Conservation (phyloP, 192 early-diverging fungal genomes). For the Geranomyces variabilis region DNA sequence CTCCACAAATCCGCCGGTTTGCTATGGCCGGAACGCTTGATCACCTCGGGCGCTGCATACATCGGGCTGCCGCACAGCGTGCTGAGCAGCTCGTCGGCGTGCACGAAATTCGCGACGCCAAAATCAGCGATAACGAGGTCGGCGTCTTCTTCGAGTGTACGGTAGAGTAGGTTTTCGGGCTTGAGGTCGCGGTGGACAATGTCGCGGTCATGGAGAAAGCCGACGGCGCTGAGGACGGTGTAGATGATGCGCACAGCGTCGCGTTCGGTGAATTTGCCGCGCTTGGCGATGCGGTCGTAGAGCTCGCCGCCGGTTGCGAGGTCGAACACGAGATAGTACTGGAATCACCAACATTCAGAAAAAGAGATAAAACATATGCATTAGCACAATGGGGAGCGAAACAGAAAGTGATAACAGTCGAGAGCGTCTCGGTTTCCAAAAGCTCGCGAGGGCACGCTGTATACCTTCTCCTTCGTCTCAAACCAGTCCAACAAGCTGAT, state of each 20-base stretch:
- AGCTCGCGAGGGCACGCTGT: too few relatives aligned
- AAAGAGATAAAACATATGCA: not conserved
- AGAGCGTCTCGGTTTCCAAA: too few relatives aligned
- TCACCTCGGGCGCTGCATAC: constrained; percentile 80
- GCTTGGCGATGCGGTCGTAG: constrained; percentile 80
- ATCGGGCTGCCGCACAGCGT: constrained; percentile 56
- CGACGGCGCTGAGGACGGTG: constrained; percentile 78
- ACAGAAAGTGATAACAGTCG: too few relatives aligned
- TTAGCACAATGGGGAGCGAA: too few relatives aligned
- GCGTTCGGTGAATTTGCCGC: constrained; percentile 69
- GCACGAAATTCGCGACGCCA: constrained; percentile 55
- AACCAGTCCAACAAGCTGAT: constrained; percentile 52
- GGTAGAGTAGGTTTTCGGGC: constrained; percentile 59
- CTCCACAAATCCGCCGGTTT: constrained; percentile 86
- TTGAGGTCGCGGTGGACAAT: constrained; percentile 78
- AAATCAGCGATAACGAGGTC: constrained; percentile 60
- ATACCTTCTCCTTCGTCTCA: constrained; percentile 52
- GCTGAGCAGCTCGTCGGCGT: constrained; percentile 51
- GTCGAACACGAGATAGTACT: constrained; percentile 58
- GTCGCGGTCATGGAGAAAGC: constrained; percentile 79
- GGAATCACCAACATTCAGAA: not conserved
- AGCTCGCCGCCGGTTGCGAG: constrained; percentile 87
- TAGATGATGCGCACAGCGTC: constrained; percentile 81
- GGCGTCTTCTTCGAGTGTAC: constrained; percentile 30
- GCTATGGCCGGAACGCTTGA: constrained; percentile 61